Evolutionary conservation across 2,329 filamentous ascomycete species (phyloP).

Genomic region (Beauveria medogensis): DNA sequence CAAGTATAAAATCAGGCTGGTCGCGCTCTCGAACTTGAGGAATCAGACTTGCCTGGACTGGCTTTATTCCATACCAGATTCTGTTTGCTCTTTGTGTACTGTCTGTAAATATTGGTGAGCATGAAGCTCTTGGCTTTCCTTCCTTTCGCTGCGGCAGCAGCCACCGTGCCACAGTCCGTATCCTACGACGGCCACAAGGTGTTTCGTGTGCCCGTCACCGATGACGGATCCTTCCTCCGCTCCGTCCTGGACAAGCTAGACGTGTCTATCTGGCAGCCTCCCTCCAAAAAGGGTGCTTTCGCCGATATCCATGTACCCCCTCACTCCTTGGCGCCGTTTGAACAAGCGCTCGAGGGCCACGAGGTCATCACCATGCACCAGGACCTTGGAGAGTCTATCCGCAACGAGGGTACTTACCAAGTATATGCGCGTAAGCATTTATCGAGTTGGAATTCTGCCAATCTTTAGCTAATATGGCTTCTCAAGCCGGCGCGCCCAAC

Average conservation of each 20-base stretch:
- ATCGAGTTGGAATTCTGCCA: too few species aligned
- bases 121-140: slow-evolving; percentile 1
- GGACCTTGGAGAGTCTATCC: slow-evolving; percentile 31
- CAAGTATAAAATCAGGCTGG: neutral
- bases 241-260: slow-evolving; percentile 26
- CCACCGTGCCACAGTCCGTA: slow-evolving; percentile 15
- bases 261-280: slow-evolving; percentile 30
- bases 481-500: slow-evolving; percentile 19
- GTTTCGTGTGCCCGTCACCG: slow-evolving; percentile 31
- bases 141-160: slow-evolving; percentile 4
- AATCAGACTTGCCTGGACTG: neutral
- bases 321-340: slow-evolving; percentile 25
- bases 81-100: neutral
- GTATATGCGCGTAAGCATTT: slow-evolving; percentile 16
- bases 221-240: slow-evolving; percentile 22
- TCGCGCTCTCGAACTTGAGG: neutral
- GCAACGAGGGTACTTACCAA: slow-evolving; percentile 24
- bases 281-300: slow-evolving; percentile 24
- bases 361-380: slow-evolving; percentile 28
- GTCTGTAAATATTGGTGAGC: neutral
- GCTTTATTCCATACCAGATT: neutral
- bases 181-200: slow-evolving; percentile 38
- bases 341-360: slow-evolving; percentile 22
- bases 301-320: slow-evolving; percentile 35
- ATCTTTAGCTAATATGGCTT: neutral